These are phyloP conservation scores for Cadophora malorum DNA, from an alignment of 2,329 filamentous ascomycete genomes.

Conservation along the genomic window DNA sequence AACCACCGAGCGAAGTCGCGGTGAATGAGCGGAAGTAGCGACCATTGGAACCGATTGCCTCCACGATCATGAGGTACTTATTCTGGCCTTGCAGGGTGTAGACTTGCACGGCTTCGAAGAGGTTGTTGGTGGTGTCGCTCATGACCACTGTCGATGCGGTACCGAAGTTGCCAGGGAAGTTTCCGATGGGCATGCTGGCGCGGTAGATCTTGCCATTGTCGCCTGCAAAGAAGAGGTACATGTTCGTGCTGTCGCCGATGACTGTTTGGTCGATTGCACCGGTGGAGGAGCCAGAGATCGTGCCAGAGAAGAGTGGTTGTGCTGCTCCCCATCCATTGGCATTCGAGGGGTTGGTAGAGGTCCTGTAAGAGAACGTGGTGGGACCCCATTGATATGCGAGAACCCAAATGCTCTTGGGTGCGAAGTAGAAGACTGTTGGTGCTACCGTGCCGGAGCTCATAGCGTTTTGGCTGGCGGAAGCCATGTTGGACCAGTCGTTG, in stretches of 20 bases:
- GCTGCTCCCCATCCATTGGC: conserved; percentile 61
- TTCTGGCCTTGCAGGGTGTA: conserved; percentile 63
- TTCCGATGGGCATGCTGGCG: conserved; percentile 64
- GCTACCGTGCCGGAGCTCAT: conserved; percentile 59
- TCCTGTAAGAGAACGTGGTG: conserved; percentile 64
- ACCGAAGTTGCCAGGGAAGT: conserved; percentile 68
- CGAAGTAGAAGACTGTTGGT: conserved; percentile 68
- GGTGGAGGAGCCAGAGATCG: conserved; percentile 57
- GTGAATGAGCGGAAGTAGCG: conserved; percentile 73
- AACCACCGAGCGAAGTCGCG: conserved; percentile 59
- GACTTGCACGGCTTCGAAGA: conserved; percentile 72
- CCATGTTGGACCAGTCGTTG: conserved; percentile 59
- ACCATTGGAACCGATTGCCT: conserved; percentile 61
- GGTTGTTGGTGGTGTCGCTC: conserved; percentile 59
- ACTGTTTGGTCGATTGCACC: conserved; percentile 68
- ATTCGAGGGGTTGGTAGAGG: conserved; percentile 62
- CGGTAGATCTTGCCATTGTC: conserved; percentile 73
- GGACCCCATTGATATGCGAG: conserved; percentile 70
- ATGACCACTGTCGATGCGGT: conserved; percentile 55
- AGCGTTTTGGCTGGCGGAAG: conserved; percentile 56
- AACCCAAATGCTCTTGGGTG: conserved; percentile 67
- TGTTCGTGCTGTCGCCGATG: conserved; percentile 64
- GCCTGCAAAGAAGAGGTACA: conserved; percentile 72
- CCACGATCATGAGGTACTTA: conserved; percentile 72
- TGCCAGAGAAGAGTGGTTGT: conserved; percentile 62